Evolutionary conservation across 768 basidiomycete genomes (phyloP), one percentile per base, ranked within the genome.

Genomic region (Russula sp.): DNA sequence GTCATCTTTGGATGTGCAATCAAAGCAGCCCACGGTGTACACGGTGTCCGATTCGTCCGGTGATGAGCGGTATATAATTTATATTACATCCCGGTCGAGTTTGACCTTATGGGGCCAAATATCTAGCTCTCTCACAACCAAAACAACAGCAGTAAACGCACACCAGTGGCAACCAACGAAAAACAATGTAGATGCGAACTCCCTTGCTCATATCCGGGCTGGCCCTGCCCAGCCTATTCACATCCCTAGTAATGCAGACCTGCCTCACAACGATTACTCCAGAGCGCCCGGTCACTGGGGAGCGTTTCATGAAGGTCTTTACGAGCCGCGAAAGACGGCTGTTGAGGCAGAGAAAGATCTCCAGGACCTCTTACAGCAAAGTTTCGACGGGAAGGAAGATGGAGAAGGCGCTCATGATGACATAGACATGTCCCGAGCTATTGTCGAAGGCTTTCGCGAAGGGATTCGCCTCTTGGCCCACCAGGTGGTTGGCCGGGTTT

Each of bases 401-500:
- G 77, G 77, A 1, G 35, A 66, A 2, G 79, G 80, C 31, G 75
- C 77, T 5, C 82, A 83, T 49, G 66, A 73, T 48, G 71, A 70
- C 5, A 77, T 89, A 45, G 78, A 89, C 62, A 81, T 84, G 73
- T 79, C 80, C 3, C 84, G 92, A 63, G 84, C 87, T 0, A 77
- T 79, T 14, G 91, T 96, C 1, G 80, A 86, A 11, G 94, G 89
- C 0, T 96, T 98, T 72, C 77, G 77, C 4, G 83, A 87, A 1
- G 82, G 82, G 1, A 82, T 93, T 22, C 77, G 70, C 49, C 77
- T 98, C 22, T 77, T 96, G 67, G 89, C 92, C 2, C 95, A 98
- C 73, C 97, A 99, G 69, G 78, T 97, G 9, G 76, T 90, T 53
- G 92, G 93, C 22, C 80, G 94, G 0, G 74, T 75, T 31, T 99